Base-by-base conservation (phyloP, 1,284 basidiomycete species). In the Ceratobasidium sp. region DNA sequence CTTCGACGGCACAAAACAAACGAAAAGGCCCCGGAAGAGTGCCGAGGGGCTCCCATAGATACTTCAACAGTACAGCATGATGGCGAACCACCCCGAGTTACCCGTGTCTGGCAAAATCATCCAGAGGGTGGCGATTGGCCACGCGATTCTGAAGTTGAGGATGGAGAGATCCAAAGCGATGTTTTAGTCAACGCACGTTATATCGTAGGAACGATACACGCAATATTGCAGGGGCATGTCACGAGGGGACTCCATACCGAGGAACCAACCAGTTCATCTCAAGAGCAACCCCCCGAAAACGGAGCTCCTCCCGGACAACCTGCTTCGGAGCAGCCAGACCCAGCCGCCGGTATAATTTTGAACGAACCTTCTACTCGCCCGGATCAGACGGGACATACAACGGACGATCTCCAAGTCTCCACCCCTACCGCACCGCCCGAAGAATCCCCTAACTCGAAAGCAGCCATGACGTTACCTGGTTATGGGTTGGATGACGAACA, bases 1-100 rank as follows among this genome's bases (percentile, higher is more conserved):
- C 88, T 92, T 78, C 90, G 89, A 78, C 83, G 90, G 23, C 88
- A 93, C 78, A 77, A 77, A 30, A 76, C 79, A 41, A 82, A 83
- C 23, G 83, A 80, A 62, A 79, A 80, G 58, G 78, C 79, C 1
- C 79, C 79, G 3, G 77, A 86, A 78, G 74, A 86, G 12, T 80
- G 80, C 72, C 79, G 78, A 6, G 76, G 79, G 64, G 79, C 80
- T 78, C 60, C 71, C 18, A 73, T 73, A 34, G 74, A 74, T 23
- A 73, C 60, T 45, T 74, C 64, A 21, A 71, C 41, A 28, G 62
- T 64, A 48, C 71, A 48, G 41, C 61, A 59, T 32, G 71, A 70
- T 53, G 71, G 61, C 50, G 72, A 36, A 36, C 62, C 59, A 41
- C 71, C 43, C 43, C 59, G 50, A 30, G 64, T 69, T 58, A 58